Evolutionary conservation across 805 yeast genomes (phyloP).

Genomic region (Myxozyma vanderwaltii): DNA sequence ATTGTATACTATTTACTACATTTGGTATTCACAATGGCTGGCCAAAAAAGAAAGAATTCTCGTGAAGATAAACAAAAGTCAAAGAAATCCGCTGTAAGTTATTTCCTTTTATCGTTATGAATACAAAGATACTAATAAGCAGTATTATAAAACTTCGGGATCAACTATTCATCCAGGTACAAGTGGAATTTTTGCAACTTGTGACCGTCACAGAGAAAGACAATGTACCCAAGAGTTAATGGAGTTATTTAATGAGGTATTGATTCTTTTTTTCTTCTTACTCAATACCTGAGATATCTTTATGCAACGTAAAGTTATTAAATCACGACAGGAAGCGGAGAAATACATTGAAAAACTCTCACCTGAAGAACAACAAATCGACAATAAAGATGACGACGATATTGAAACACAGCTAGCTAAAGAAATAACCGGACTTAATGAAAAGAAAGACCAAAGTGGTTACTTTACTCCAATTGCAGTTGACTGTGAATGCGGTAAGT

Average conservation of each 20-base stretch:
- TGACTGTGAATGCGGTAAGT: conserved; percentile 80
- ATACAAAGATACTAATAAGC: neutral
- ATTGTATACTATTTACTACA: neutral
- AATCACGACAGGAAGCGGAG: conserved; percentile 27
- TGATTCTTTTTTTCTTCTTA: too few relatives aligned
- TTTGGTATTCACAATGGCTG: too few relatives aligned
- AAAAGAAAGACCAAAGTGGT: conserved; percentile 45
- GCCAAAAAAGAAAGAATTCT: conserved; percentile 9
- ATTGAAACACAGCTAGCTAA: conserved; percentile 31
- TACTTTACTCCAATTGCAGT: conserved; percentile 61
- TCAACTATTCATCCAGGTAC: conserved; percentile 51
- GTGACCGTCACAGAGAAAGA: conserved; percentile 77
- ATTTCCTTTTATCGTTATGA: neutral
- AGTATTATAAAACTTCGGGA: conserved; percentile 27
- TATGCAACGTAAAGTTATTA: neutral
- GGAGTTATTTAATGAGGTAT: conserved; percentile 56
- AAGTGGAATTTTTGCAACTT: conserved; percentile 86
- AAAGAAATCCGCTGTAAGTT: conserved; percentile 11
- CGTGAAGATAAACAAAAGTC: neutral
- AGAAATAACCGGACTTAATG: conserved; percentile 54
- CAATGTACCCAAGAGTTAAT: conserved; percentile 75
- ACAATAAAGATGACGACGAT: conserved; percentile 37
- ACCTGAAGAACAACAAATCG: conserved; percentile 43
- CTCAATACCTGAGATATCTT: conserved; percentile 10
- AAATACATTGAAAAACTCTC: neutral